These are phyloP conservation scores for Typha latifolia DNA, from an alignment of 176 grass and related monocot species.

Conservation along the genomic window DNA sequence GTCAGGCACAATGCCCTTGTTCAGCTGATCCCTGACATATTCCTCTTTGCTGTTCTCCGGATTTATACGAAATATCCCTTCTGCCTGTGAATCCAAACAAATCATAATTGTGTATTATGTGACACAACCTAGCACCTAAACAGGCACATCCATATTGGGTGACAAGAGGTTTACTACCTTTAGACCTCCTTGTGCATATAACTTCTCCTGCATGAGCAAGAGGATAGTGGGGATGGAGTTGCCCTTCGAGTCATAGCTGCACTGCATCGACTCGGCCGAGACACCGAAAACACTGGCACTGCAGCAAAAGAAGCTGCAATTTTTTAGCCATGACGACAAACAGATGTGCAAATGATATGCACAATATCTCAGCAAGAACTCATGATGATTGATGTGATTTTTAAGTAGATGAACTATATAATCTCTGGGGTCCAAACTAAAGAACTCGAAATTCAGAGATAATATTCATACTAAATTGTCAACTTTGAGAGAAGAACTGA, in stretches of 20 bases:
- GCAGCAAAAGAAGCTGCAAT: constrained; percentile 6
- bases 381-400: not conserved
- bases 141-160: no score
- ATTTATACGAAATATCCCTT: constrained; percentile 93
- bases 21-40: constrained; percentile 67
- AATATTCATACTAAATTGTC: not conserved
- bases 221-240: constrained; percentile 87
- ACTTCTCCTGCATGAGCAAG: constrained; percentile 58
- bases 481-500: not conserved
- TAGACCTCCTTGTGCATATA: constrained; percentile 65
- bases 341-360: not conserved
- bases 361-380: not conserved
- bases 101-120: no score
- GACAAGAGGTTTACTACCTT: constrained; percentile 31
- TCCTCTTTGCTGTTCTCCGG: constrained; percentile 91
- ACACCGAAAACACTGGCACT: constrained; percentile 70
- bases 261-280: constrained; percentile 84
- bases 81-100: constrained; percentile 28
- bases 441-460: not conserved
- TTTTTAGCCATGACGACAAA: not conserved
- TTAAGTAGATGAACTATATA: no score
- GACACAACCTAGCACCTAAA: no score
- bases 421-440: no score
- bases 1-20: constrained; percentile 64
- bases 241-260: constrained; percentile 52